Percentiles rank a stretch among this genome's conserved stretches.
Evolutionary conservation across 352 stramenopile genomes (phyloP).

Genomic region (Phytophthora megakarya): DNA sequence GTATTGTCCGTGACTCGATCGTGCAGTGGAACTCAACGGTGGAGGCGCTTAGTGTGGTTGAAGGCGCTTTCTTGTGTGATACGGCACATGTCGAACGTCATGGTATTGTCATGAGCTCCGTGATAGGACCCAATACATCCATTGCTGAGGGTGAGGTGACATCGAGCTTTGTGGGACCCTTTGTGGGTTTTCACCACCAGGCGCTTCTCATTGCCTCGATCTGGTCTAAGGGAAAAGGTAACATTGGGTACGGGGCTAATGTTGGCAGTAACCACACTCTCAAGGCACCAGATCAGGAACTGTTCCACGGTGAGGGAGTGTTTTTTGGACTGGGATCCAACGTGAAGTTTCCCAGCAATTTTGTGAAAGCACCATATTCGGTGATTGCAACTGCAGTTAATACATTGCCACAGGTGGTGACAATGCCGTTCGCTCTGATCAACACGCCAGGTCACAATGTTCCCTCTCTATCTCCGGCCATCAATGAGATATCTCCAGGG

Average conservation of each 20-base stretch:
- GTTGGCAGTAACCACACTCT: slow-evolving; percentile 97
- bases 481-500: slow-evolving; percentile 86
- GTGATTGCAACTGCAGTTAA: slow-evolving; percentile 94
- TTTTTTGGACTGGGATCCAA: slow-evolving; percentile 95
- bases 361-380: slow-evolving; percentile 91
- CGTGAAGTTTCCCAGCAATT: slow-evolving; percentile 96
- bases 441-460: slow-evolving; percentile 81
- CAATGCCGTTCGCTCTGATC: slow-evolving; percentile 84
- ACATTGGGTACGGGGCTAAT: slow-evolving; percentile 95
- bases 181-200: slow-evolving; percentile 96
- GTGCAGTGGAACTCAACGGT: slow-evolving; percentile 77
- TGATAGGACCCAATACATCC: slow-evolving; percentile 86
- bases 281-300: slow-evolving; percentile 90
- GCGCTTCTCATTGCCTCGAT: slow-evolving; percentile 91
- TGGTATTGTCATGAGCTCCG: slow-evolving; percentile 82
- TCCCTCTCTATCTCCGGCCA: slow-evolving; percentile 72
- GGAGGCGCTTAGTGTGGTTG: slow-evolving; percentile 67
- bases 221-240: slow-evolving; percentile 93
- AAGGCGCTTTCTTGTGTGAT: slow-evolving; percentile 77
- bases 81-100: slow-evolving; percentile 80
- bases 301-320: slow-evolving; percentile 92
- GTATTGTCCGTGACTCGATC: slow-evolving; percentile 65
- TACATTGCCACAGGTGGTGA: slow-evolving; percentile 86
- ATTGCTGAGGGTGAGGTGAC: slow-evolving; percentile 92
- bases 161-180: slow-evolving; percentile 91